Base-by-base conservation (phyloP, 495 filamentous ascomycete genomes). In the Articulospora tetracladia region DNA sequence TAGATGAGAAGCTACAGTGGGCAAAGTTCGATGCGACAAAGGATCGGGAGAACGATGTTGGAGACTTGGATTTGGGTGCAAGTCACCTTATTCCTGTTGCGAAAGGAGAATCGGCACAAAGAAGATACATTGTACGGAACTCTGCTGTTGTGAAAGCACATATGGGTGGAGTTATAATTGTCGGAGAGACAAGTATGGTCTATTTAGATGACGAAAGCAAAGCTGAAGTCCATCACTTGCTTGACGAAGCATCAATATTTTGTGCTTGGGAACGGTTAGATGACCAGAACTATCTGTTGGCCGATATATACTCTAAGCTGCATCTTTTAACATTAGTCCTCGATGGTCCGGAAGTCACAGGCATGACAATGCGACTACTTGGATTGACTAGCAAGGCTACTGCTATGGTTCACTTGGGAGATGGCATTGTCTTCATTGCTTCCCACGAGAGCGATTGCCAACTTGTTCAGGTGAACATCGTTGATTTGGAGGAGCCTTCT, bases 371-470 rank as follows among this genome's bases (percentile, higher is more conserved):
- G 4, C 79, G 87, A 55, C 71, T 74, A n/a, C 73, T 93, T 50
- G 89, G 90, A 27, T 71, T 77, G 58, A 92, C 85, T 1, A 87
- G 91, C 20, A 81, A 89, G 60, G 87, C 94, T 2, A 87, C 80
- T 36, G 79, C 79, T 22, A 72, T 99, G 44, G 85, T 97, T 4
- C 92, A 95, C 70, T 78, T 98, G 26, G 90, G 86, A 20, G 79
- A 83, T 24, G 85, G 86, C 0, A 70, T 86, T 27, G 69, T 97
- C 8, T 99, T 93, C 70, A 82, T 98, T 28, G 95, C 90, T 1
- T 97, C 94, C 4, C 92, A 97, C 70, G 87, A 91, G 64, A 93
- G 93, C 12, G 90, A 99, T 69, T 95, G 91, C 0, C 93, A 97
- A 68, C 77, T 98, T 1, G 78, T 96, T 54, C 68, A 77, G 28